Percentiles rank a stretch among this genome's conserved stretches.
phyloP scores from a whole-genome alignment of 2,329 filamentous ascomycete species.

The Aspergillus novoparasiticus region DNA sequence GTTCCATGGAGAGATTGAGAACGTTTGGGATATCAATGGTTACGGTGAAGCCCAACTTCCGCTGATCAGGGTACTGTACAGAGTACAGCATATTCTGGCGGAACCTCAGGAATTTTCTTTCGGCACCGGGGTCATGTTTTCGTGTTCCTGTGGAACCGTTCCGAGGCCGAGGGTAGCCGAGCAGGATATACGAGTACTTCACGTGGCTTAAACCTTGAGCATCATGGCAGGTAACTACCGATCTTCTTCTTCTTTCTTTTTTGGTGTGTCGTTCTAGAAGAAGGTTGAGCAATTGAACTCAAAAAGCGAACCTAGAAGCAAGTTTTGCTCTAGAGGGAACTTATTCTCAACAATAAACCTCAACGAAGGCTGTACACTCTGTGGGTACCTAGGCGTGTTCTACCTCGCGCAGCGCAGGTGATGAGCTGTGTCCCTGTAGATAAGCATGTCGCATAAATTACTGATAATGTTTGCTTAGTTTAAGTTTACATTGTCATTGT shows the following conservation, averaged over 20 bases:
- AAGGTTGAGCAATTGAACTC: neutral
- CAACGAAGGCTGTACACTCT: neutral
- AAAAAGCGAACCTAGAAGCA: neutral
- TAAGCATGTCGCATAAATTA: neutral
- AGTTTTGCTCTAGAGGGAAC: neutral
- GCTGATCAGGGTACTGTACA: neutral
- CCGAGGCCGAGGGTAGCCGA: neutral
- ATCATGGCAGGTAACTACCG: neutral
- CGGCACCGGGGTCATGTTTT: neutral
- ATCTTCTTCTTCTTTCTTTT: neutral
- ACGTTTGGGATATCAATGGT: neutral
- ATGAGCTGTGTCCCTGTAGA: neutral
- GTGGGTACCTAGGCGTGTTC: neutral
- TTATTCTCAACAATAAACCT: neutral
- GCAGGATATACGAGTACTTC: neutral
- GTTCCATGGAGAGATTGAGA: neutral
- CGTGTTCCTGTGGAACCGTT: neutral
- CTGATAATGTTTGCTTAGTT: neutral
- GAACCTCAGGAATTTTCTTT: neutral
- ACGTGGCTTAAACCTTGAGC: neutral
- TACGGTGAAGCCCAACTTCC: neutral
- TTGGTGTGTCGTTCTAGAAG: neutral
- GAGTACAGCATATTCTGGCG: neutral
- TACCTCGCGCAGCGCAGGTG: neutral
- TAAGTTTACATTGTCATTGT: neutral